Evolutionary conservation across 768 basidiomycete species (phyloP), one percentile per base, ranked within the genome.

Genomic region (Tylopilus subfusipes): DNA sequence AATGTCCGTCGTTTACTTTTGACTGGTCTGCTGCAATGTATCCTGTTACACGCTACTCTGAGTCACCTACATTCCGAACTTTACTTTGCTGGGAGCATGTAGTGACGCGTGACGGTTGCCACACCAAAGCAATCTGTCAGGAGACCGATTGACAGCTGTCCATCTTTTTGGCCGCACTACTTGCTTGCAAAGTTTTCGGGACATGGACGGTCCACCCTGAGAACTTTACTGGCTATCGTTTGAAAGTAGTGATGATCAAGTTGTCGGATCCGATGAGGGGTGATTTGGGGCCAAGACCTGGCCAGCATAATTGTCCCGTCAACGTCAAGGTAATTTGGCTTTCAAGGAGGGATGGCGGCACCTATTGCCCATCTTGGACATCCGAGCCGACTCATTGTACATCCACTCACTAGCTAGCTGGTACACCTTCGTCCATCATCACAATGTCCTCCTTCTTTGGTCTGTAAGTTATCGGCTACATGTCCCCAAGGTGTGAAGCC

Each of bases 381-480:
- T 56, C 47, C 48, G 43, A 50, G 38, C 34, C 31, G 31, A 38
- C n/a, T n/a, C 34, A 50, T 34, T 56, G 49, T 27, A 31, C 31
- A n/a, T n/a, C n/a, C 46, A 49, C 42, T 42, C 46, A 14, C 44
- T 8, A n/a, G n/a, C 29, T n/a, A 34, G 33, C n/a, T n/a, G 5
- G n/a, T 24, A 48, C 55, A 50, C 44, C 64, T 61, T 36, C 22
- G 47, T 52, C 51, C 48, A 48, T 54, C 60, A 38, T 46, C 40
- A 55, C 52, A 48, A 92, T 92, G 90, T 90, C 90, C 39, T 82
- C 90, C n/a, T 92, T 92, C 78, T 92, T 92, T 67, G 86, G 87
- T 61, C 78, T 92, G 89, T 90, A 69, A 81, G 88, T 75, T 18
- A 31, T 44, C 27, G 39, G 21, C 10, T 13, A 22, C 46, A 31